phyloP scores from a whole-genome alignment of 2,329 filamentous ascomycete genomes.

The Penicillium sp. region DNA sequence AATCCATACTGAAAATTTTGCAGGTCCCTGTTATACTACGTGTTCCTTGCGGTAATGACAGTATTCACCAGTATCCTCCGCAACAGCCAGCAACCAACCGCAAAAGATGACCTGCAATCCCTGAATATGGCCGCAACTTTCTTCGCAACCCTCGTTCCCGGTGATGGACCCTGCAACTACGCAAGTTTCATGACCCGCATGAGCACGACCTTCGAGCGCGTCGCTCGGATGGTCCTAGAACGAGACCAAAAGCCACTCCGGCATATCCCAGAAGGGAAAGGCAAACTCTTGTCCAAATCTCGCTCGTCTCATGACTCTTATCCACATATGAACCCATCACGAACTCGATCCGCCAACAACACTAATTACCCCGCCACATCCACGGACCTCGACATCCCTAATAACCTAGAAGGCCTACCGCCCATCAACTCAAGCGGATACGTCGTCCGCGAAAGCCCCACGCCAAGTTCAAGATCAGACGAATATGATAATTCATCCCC shows the following conservation, averaged over 20 bases:
- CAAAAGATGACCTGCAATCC: constrained; percentile 80
- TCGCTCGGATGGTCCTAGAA: constrained; percentile 83
- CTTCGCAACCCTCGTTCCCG: constrained; percentile 77
- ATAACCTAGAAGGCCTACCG: constrained; percentile 35
- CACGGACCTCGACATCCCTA: constrained; percentile 29
- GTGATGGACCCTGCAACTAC: constrained; percentile 79
- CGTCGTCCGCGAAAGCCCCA: constrained; percentile 35
- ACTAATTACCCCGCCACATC: constrained; percentile 11
- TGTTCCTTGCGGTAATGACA: constrained; percentile 88
- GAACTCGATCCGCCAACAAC: constrained; percentile 15
- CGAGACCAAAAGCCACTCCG: constrained; percentile 76
- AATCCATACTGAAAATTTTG: constrained; percentile 9
- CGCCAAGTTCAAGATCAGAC: neutral
- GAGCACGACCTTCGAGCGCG: constrained; percentile 89
- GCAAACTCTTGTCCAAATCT: constrained; percentile 25
- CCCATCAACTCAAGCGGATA: constrained; percentile 40
- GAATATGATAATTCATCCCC: neutral
- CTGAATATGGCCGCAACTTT: constrained; percentile 92
- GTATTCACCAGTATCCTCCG: constrained; percentile 92
- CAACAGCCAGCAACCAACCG: constrained; percentile 81
- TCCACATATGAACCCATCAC: constrained; percentile 18
- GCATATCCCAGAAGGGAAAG: constrained; percentile 34
- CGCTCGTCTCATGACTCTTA: constrained; percentile 14
- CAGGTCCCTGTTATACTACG: constrained; percentile 88
- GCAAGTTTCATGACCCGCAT: constrained; percentile 90